A percentile compares a stretch with the other conserved stretches of the same genome.
Conservation (phyloP, 1,284 basidiomycete species). For the Boletus semigastroideus region DNA sequence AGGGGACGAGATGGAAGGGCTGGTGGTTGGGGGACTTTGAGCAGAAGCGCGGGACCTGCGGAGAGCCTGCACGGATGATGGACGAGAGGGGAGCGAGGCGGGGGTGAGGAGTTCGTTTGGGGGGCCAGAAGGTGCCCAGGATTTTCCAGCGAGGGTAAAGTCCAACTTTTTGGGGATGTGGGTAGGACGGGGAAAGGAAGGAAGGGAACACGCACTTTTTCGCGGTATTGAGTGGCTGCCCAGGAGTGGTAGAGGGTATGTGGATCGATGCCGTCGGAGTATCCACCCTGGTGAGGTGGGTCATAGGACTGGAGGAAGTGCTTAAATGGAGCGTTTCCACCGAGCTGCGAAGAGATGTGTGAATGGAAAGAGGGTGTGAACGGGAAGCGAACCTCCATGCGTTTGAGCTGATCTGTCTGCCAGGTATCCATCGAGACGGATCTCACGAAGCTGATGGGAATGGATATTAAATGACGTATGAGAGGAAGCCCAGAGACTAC, state of each 20-base stretch:
- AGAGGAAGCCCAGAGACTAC: conserved; percentile 32
- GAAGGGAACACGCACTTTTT: conserved; percentile 60
- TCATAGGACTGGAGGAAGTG: conserved; percentile 76
- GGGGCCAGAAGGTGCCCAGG: conserved; percentile 70
- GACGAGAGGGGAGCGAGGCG: conserved; percentile 44
- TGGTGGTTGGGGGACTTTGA: conserved; percentile 42
- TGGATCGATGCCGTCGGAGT: conserved; percentile 64
- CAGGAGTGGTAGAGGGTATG: conserved; percentile 89
- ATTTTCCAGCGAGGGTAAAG: conserved; percentile 62
- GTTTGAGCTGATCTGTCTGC: conserved; percentile 85
- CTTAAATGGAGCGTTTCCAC: conserved; percentile 82
- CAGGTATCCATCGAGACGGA: conserved; percentile 96
- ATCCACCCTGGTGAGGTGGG: conserved; percentile 72
- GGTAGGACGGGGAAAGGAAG: background rate
- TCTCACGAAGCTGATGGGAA: conserved; percentile 73
- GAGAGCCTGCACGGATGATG: conserved; percentile 69
- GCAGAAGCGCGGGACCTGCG: conserved; percentile 72
- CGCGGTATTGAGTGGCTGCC: conserved; percentile 89
- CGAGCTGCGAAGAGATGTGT: conserved; percentile 51
- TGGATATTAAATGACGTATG: conserved; percentile 5
- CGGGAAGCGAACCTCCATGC: conserved; percentile 73
- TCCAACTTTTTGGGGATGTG: conserved; percentile 53
- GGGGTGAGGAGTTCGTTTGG: conserved; percentile 43
- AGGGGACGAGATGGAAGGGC: background rate
- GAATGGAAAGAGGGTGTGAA: conserved; percentile 10